Evolutionary conservation across 176 grass and related monocot genomes (phyloP), one percentile per base, ranked within the genome.

Genomic region (Oryza brachyantha): DNA sequence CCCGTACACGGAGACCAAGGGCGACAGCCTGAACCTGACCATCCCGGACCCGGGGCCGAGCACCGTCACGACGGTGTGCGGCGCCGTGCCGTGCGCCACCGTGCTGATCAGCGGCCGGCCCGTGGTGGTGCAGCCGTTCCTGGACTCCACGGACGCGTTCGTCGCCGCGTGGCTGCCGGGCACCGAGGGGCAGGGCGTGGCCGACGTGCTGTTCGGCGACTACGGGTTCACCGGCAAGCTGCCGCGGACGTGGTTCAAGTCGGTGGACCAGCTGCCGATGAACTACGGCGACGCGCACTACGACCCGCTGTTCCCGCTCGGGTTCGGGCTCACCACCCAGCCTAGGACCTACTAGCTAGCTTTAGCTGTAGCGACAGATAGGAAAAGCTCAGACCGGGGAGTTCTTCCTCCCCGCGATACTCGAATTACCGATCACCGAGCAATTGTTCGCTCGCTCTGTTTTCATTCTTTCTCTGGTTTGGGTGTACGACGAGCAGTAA

Each of bases 211-310:
- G 29, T 99, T 95, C 63, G 96, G 96, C 5, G 90, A 99, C 85
- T 95, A 93, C 79, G 90, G 90, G 10, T 99, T 99, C 84, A 61
- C 71, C 7, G 96, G 96, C 26, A 99, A 87, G 74, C 88, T 99
- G 63, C 39, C 96, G 45, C 73, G 96, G 68, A 99, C 96, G 37
- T 99, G 96, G 96, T 99, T 99, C 92, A 99, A 86, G 86, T 75
- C 89, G 0, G 96, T 93, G 43, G 92, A 95, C 31, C 96, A 99
- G 92, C 90, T 99, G 64, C 96, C 96, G 27, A 99, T 95, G 96
- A 99, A 95, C 78, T 60, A 68, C 46, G 92, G 92, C 74, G 96
- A 99, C 74, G 21, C 29, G 31, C 39, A 87, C 81, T 99, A 99
- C 63, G 90, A 99, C 72, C 92, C 96, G 39, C 54, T 99, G 21